Percentiles rank a stretch among this genome's conserved stretches.
phyloP scores from a whole-genome alignment of 2,329 filamentous ascomycete genomes.

The Rachicladosporium sp. region DNA sequence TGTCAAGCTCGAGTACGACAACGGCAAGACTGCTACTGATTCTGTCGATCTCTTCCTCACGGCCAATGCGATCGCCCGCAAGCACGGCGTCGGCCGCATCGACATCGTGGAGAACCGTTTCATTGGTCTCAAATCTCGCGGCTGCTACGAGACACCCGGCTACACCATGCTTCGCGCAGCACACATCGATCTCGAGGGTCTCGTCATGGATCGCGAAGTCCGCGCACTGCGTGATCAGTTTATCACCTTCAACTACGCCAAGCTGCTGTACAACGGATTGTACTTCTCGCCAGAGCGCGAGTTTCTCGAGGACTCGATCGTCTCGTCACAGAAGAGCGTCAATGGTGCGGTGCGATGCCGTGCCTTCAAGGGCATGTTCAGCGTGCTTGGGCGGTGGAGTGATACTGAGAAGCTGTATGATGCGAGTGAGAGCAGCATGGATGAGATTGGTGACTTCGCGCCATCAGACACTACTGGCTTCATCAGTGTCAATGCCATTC shows the following conservation, averaged over 20 bases:
- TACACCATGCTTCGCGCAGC: slow-evolving; percentile 44
- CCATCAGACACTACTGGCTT: slow-evolving; percentile 56
- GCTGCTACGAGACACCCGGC: slow-evolving; percentile 63
- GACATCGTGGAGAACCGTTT: slow-evolving; percentile 77
- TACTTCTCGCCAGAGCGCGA: slow-evolving; percentile 62
- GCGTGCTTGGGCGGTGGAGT: slow-evolving; percentile 45
- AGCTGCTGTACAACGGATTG: slow-evolving; percentile 48
- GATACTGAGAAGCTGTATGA: slow-evolving; percentile 60
- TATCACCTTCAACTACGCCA: slow-evolving; percentile 51
- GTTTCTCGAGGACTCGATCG: slow-evolving; percentile 55
- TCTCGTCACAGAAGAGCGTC: slow-evolving; percentile 47
- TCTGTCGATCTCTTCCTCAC: slow-evolving; percentile 60
- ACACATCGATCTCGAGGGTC: slow-evolving; percentile 52
- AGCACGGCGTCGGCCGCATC: slow-evolving; percentile 64
- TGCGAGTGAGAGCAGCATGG: slow-evolving; percentile 55
- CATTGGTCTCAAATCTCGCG: slow-evolving; percentile 67
- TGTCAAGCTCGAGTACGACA: slow-evolving; percentile 50
- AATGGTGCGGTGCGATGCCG: slow-evolving; percentile 51
- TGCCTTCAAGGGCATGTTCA: slow-evolving; percentile 55
- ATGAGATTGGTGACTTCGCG: slow-evolving; percentile 56
- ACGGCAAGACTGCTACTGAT: slow-evolving; percentile 51
- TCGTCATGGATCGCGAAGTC: slow-evolving; percentile 56
- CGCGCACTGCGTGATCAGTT: slow-evolving; percentile 60
- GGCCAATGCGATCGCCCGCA: slow-evolving; percentile 58
- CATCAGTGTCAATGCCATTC: slow-evolving; percentile 57